These are phyloP conservation scores for Xylaria sp. DNA, from an alignment of 495 filamentous ascomycete genomes.

Conservation along the genomic window DNA sequence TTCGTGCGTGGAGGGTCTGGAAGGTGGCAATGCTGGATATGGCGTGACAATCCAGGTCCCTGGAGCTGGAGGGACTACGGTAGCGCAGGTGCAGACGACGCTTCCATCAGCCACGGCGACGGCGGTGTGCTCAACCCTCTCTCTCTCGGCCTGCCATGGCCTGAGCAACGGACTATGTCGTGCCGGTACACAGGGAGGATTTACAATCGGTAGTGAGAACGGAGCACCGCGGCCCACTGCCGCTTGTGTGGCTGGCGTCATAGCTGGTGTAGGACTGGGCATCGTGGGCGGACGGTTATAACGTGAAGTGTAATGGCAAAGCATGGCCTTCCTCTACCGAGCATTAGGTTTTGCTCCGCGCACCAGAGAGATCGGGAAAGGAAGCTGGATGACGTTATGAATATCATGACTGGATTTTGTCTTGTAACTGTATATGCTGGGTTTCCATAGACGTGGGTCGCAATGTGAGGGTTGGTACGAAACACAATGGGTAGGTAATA, in stretches of 20 bases:
- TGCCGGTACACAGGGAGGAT: conserved; percentile 39
- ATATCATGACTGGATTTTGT: conserved; percentile 19
- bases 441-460: neutral
- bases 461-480: neutral
- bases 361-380: conserved; percentile 8
- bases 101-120: conserved; percentile 57
- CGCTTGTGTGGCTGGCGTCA: conserved; percentile 36
- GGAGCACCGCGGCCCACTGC: conserved; percentile 35
- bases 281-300: conserved; percentile 36
- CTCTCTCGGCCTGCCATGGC: conserved; percentile 64
- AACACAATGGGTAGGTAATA: neutral
- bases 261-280: conserved; percentile 39
- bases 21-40: conserved; percentile 56
- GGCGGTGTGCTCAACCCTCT: conserved; percentile 71
- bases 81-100: conserved; percentile 48
- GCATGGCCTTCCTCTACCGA: neutral
- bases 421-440: conserved; percentile 12
- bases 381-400: conserved; percentile 36
- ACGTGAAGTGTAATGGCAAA: neutral
- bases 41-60: conserved; percentile 71
- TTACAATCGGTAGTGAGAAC: conserved; percentile 37
- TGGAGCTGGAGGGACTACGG: conserved; percentile 59
- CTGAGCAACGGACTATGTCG: conserved; percentile 62
- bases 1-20: conserved; percentile 66
- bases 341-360: neutral